Conservation (phyloP, 1,139 yeast species). For the Ogataea hybrid region DNA sequence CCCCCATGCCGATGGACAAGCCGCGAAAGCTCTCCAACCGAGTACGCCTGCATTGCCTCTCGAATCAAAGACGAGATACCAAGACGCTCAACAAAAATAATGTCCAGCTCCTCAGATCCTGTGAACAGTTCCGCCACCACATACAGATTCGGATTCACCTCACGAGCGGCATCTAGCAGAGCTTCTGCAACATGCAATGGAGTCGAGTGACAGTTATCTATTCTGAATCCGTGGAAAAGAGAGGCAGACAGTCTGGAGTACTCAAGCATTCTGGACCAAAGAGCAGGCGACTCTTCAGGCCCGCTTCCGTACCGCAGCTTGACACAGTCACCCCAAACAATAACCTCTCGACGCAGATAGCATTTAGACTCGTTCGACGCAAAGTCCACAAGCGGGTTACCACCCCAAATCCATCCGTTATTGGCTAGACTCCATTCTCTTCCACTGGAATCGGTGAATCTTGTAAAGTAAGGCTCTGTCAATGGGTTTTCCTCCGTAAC, state of each 20-base stretch:
- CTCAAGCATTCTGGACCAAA: slow-evolving; percentile 86
- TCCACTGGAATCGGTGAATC: slow-evolving; percentile 54
- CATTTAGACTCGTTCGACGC: slow-evolving; percentile 80
- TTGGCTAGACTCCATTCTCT: slow-evolving; percentile 76
- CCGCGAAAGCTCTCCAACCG: slow-evolving; percentile 80
- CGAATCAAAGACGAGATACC: slow-evolving; percentile 87
- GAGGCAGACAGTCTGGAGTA: slow-evolving; percentile 76
- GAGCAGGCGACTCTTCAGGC: slow-evolving; percentile 79
- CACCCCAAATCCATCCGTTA: slow-evolving; percentile 99
- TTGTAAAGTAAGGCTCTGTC: slow-evolving; percentile 84
- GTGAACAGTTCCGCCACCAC: slow-evolving; percentile 94
- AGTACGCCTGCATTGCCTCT: slow-evolving; percentile 98
- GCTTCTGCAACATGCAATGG: slow-evolving; percentile 93
- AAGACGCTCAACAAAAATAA: slow-evolving; percentile 82
- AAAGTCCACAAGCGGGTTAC: slow-evolving; percentile 89
- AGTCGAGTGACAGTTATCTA: slow-evolving; percentile 95
- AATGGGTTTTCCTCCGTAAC: slow-evolving; percentile 59
- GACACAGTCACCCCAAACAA: slow-evolving; percentile 98
- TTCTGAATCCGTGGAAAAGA: slow-evolving; percentile 82
- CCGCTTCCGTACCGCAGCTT: slow-evolving; percentile 79
- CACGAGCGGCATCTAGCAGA: slow-evolving; percentile 84
- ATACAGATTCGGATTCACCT: slow-evolving; percentile 78
- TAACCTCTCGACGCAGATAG: slow-evolving; percentile 86
- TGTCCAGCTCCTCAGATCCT: slow-evolving; percentile 90
- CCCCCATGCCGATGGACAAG: slow-evolving; percentile 93